phyloP scores from a whole-genome alignment of 2,329 filamentous ascomycete genomes.

The Talaromyces sp. region DNA sequence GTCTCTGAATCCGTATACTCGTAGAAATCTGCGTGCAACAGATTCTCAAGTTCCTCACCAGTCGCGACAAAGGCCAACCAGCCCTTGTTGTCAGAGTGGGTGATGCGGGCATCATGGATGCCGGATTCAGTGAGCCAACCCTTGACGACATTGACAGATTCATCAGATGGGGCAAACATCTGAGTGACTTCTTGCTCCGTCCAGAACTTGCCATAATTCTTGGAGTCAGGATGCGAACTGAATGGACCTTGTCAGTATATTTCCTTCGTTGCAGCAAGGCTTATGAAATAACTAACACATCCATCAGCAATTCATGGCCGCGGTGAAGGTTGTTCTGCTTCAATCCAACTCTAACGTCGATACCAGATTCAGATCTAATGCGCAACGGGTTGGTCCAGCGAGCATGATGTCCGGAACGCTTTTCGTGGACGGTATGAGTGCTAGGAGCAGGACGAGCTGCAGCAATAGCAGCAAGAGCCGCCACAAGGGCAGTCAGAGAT shows the following conservation, averaged over 20 bases:
- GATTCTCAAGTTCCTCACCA: constrained; percentile 48
- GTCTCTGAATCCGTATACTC: constrained; percentile 42
- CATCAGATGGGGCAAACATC: constrained; percentile 38
- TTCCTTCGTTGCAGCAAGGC: neutral
- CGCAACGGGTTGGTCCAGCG: constrained; percentile 10
- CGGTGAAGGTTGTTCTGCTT: constrained; percentile 13
- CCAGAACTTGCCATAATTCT: constrained; percentile 42
- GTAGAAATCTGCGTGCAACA: constrained; percentile 52
- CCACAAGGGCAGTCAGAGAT: constrained; percentile 10
- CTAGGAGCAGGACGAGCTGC: constrained; percentile 11
- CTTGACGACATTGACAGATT: constrained; percentile 48
- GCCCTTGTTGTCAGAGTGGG: constrained; percentile 47
- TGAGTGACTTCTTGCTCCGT: constrained; percentile 40
- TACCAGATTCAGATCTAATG: constrained; percentile 4
- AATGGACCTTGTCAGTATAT: neutral
- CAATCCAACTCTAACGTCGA: constrained; percentile 12
- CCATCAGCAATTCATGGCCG: constrained; percentile 12
- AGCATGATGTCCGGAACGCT: constrained; percentile 4
- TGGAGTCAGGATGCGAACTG: constrained; percentile 35
- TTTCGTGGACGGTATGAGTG: constrained; percentile 11
- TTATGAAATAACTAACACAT: constrained; percentile 9
- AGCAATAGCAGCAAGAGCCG: constrained; percentile 6
- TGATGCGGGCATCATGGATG: constrained; percentile 45
- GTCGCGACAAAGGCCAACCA: constrained; percentile 55
- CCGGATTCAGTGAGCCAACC: constrained; percentile 52